Evolutionary conservation across 2,329 filamentous ascomycete species (phyloP), one percentile per base, ranked within the genome.

Genomic region (Trichoderma sp.): DNA sequence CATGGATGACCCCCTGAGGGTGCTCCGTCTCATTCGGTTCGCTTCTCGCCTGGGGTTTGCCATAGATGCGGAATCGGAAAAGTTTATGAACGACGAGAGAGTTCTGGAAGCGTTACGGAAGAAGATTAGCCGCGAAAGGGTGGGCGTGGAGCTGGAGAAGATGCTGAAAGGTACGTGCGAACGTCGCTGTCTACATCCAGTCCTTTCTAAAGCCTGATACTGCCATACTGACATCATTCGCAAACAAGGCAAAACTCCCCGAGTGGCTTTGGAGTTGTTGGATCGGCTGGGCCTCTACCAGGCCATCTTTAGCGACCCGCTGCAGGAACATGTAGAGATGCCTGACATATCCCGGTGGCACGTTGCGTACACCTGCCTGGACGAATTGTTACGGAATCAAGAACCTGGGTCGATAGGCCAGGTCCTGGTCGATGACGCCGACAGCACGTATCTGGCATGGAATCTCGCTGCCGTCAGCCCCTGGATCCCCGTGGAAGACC

Each of bases 51-150:
- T 98, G 7, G 83, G 84, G 52, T 99, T 97, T 74, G 80, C 77
- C 10, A 96, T 99, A 68, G 90, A 96, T 68, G 75, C 81, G 0
- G 81, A 83, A 34, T 89, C 90, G 0, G 85, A 90, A 72, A 74
- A 80, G 48, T 89, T 86, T 26, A 99, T 99, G 94, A 84, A 83
- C 14, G 84, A 96, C 69, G 74, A 79, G n/a, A 83, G 85, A n/a
- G 95, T 99, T 56, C 84, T 93, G 66, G 81, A 88, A 12, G 90
- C 92, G 3, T 80, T 99, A n/a, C 87, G 85, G 57, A 77, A 89
- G 34, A 99, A 99, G 75, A 98, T 99, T 70, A 97, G 91, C 72
- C 87, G 93, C 63, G 95, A 99, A 76, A 84, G 95, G 65, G 88
- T 99, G 1, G 92, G 92, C 0, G 85, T 90, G 4, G 95, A 99